Base-by-base conservation (phyloP, 202 grass and related monocot species). In the Hordeum pubiflorum region DNA sequence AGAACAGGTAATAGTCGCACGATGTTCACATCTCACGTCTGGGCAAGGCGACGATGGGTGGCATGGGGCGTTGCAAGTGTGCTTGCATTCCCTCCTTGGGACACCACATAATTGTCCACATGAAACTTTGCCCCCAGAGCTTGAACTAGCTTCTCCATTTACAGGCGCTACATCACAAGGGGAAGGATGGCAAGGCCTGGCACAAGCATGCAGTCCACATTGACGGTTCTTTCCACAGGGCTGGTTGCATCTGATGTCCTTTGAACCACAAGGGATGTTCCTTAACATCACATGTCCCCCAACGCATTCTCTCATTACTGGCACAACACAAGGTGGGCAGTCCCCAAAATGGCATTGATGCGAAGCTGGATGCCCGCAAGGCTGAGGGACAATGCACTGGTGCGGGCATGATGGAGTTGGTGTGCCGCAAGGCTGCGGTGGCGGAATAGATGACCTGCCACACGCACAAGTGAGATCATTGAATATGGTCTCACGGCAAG, bases 161-260 rank as follows among this genome's bases (percentile, higher is more conserved):
- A 81, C 62, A 65, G 63, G 83, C 10, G 64, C n/a, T 24, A 58
- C 39, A 87, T 99, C 91, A 68, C 96, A 99, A 70, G 96, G 92
- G 46, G 85, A 37, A 89, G 92, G 87, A 83, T 99, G 92, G 43
- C 96, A 99, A 58, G 85, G 34, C 77, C 83, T 93, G 34, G 66
- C 38, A 20, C 96, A 99, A 50, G 96, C 96, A 85, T 99, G 96
- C 18, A 96, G 70, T 79, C 96, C 96, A 76, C 96, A 99, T 78
- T 88, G 92, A 31, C 96, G 90, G 65, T 90, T 93, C 87, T 99
- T 99, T 21, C 96, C 96, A 89, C 96, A 99, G 2, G 90, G 89
- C 75, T 99, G 90, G 83, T 91, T 99, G 84, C 96, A 99, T 70
- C 96, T 90, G 26, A 99, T 96, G 77, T 96, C 92, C 80, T 93